A percentile compares a stretch with the other conserved stretches of the same genome.
phyloP scores from a whole-genome alignment of 768 basidiomycete species.

The Pholiota microspora region DNA sequence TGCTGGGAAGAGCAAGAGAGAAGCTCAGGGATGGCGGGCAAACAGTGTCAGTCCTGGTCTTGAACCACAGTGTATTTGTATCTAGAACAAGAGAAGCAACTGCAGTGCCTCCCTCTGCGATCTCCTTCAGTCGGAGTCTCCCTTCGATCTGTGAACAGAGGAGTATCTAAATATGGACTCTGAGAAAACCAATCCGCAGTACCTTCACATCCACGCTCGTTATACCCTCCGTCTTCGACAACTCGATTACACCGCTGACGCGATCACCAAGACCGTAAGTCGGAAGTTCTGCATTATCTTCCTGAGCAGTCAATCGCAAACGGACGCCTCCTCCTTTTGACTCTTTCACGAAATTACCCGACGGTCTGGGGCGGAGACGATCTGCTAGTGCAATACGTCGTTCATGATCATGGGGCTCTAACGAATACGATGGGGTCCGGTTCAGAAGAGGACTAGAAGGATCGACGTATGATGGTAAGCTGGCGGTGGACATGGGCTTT shows the following conservation, averaged over 20 bases:
- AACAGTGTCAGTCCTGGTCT: conserved; percentile 33
- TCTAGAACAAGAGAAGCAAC: conserved; percentile 50
- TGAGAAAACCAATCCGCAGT: conserved; percentile 9
- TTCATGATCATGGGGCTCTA: conserved; percentile 52
- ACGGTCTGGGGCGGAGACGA: conserved; percentile 35
- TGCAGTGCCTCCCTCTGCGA: conserved; percentile 64
- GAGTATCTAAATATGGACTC: conserved; percentile 6
- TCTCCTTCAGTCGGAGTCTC: conserved; percentile 53
- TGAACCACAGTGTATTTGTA: conserved; percentile 57
- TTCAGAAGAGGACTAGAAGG: conserved; percentile 29
- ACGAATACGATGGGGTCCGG: conserved; percentile 49
- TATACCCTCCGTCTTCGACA: conserved; percentile 53
- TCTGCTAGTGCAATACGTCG: conserved; percentile 48
- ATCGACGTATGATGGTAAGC: conserved; percentile 47
- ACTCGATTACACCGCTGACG: conserved; percentile 56
- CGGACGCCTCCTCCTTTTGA: conserved; percentile 51
- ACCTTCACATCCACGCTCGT: conserved; percentile 67
- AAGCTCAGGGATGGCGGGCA: conserved; percentile 60
- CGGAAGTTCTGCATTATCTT: conserved; percentile 49
- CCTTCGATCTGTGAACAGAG: conserved; percentile 53
- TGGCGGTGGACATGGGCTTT: conserved; percentile 27
- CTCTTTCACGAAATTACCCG: conserved; percentile 56
- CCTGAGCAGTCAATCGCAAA: conserved; percentile 53
- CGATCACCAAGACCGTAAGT: conserved; percentile 50
- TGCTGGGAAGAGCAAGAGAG: conserved; percentile 52